Percentiles rank a stretch among this genome's conserved stretches.
phyloP scores from a whole-genome alignment of 2,329 filamentous ascomycete genomes.

The Fusarium sp. region DNA sequence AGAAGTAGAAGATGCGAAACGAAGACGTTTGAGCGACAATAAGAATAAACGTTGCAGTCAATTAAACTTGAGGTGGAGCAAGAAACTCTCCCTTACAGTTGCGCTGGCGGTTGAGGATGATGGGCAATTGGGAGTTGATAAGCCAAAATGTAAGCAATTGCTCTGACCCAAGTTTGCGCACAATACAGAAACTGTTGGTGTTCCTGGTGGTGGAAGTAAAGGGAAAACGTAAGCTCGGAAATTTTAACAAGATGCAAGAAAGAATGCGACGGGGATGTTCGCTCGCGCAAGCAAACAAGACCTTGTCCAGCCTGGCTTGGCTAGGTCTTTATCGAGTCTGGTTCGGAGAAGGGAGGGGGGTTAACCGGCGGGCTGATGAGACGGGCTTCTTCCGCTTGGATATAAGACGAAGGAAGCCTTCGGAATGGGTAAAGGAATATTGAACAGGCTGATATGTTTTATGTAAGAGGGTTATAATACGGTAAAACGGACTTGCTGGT shows the following conservation, averaged over 20 bases:
- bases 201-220: background rate
- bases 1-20: background rate
- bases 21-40: constrained; percentile 9
- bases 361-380: constrained; percentile 13
- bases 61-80: constrained; percentile 9
- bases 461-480: background rate
- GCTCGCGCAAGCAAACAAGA: constrained; percentile 11
- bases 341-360: constrained; percentile 35
- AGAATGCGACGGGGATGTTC: constrained; percentile 13
- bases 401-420: background rate
- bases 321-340: background rate
- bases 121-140: constrained; percentile 14
- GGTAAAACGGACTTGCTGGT: background rate
- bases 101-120: constrained; percentile 5
- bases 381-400: constrained; percentile 3
- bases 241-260: constrained; percentile 25
- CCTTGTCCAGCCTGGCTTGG: constrained; percentile 11
- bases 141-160: constrained; percentile 15
- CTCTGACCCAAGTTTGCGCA: background rate
- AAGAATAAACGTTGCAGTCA: constrained; percentile 9
- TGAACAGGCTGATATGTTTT: background rate
- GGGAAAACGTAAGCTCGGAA: background rate
- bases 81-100: constrained; percentile 20
- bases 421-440: background rate
- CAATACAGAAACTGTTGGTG: background rate